These are phyloP conservation scores for Fusarium sp. DNA, from an alignment of 2,329 filamentous ascomycete genomes.

Conservation along the genomic window DNA sequence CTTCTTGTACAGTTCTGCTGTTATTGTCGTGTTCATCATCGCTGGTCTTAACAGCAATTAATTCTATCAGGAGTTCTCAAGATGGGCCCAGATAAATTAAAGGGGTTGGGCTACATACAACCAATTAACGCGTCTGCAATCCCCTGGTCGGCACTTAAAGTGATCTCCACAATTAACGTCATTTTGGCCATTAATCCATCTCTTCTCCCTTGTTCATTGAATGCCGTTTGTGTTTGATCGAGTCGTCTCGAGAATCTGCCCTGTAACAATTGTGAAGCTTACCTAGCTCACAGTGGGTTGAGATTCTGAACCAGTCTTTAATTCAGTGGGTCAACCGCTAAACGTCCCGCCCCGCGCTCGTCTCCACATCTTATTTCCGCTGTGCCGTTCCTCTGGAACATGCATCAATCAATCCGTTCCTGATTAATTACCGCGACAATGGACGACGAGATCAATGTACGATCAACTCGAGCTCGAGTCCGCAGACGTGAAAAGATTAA, in stretches of 20 bases:
- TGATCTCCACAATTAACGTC: neutral
- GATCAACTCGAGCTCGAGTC: constrained; percentile 5
- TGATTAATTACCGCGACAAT: constrained; percentile 1
- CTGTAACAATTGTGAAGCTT: neutral
- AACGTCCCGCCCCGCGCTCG: constrained; percentile 1
- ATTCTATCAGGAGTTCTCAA: constrained; percentile 49
- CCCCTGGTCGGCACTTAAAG: constrained; percentile 26
- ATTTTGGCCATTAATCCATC: neutral
- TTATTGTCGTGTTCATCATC: neutral
- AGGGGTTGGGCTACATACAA: constrained; percentile 46
- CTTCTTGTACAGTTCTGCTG: neutral
- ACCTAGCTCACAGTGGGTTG: neutral
- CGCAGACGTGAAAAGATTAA: constrained; percentile 26
- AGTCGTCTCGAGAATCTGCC: neutral
- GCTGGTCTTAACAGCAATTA: constrained; percentile 50
- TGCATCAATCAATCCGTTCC: neutral
- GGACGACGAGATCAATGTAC: constrained; percentile 5
- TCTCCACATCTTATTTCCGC: constrained; percentile 11
- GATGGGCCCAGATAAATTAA: constrained; percentile 35
- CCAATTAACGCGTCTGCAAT: constrained; percentile 7
- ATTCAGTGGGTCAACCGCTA: constrained; percentile 2
- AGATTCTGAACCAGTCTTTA: neutral
- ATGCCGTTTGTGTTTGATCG: neutral
- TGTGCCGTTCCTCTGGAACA: neutral
- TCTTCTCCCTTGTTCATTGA: neutral